These are phyloP conservation scores for Ophiostoma sp. DNA, from an alignment of 2,329 filamentous ascomycete genomes.

Conservation along the genomic window DNA sequence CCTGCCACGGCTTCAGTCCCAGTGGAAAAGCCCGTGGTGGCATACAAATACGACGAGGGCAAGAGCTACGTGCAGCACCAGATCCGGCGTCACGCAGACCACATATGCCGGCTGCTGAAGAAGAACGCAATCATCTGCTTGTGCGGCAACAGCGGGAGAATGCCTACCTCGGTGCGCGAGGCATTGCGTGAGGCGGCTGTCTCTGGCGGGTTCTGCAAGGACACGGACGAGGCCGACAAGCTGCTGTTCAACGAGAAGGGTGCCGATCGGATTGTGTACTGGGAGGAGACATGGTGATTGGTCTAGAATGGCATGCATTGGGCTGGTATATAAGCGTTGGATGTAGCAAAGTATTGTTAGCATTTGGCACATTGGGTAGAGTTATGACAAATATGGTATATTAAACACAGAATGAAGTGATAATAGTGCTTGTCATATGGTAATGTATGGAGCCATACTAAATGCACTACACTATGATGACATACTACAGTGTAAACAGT, in stretches of 20 bases:
- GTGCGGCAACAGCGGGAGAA: conserved; percentile 54
- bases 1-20: neutral
- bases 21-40: neutral
- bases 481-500: too few species aligned
- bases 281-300: conserved; percentile 56
- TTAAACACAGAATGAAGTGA: neutral
- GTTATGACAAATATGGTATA: neutral
- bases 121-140: conserved; percentile 46
- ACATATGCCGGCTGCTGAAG: conserved; percentile 38
- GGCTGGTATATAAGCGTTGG: neutral
- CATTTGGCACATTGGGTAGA: neutral
- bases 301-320: neutral
- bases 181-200: conserved; percentile 49
- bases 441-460: too few species aligned
- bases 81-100: conserved; percentile 41
- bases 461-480: too few species aligned
- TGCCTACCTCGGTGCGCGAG: conserved; percentile 51
- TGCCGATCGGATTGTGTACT: conserved; percentile 41
- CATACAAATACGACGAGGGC: conserved; percentile 29
- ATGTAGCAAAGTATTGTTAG: neutral
- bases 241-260: conserved; percentile 25
- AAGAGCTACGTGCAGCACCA: conserved; percentile 55
- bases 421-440: too few species aligned
- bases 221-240: conserved; percentile 38
- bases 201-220: conserved; percentile 32